phyloP scores from a whole-genome alignment of 306 rosid species.

The Prunus armeniaca region DNA sequence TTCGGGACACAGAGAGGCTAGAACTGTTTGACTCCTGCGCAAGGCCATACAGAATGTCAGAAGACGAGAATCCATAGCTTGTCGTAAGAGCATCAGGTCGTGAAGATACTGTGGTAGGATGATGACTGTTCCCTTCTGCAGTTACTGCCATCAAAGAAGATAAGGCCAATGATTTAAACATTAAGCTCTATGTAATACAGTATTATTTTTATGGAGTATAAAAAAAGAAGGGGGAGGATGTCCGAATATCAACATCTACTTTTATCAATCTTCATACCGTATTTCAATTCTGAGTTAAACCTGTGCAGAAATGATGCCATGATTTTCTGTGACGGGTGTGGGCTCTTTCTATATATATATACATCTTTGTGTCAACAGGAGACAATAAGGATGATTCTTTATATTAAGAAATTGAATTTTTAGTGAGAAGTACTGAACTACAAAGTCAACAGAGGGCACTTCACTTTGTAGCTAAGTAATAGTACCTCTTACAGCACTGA shows the following conservation, averaged over 20 bases:
- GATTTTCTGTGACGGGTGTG: background rate
- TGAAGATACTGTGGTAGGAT: slow-evolving; percentile 10
- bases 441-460: background rate
- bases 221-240: background rate
- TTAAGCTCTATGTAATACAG: background rate
- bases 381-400: background rate
- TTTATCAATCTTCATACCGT: background rate
- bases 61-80: slow-evolving; percentile 19
- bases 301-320: background rate
- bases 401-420: background rate
- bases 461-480: no score
- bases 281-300: background rate
- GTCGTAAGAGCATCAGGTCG: slow-evolving; percentile 16
- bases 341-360: background rate
- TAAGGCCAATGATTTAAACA: background rate
- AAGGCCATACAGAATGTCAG: slow-evolving; percentile 17
- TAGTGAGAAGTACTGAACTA: background rate
- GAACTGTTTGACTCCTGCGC: slow-evolving; percentile 3
- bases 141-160: background rate
- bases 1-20: background rate
- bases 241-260: background rate
- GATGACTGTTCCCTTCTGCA: background rate
- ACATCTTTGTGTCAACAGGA: background rate
- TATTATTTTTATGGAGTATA: background rate
- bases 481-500: no score